Percentiles rank a stretch among this genome's conserved stretches.
These are phyloP conservation scores for Colletotrichum sp. DNA, from an alignment of 2,329 filamentous ascomycete species.

Conservation along the genomic window DNA sequence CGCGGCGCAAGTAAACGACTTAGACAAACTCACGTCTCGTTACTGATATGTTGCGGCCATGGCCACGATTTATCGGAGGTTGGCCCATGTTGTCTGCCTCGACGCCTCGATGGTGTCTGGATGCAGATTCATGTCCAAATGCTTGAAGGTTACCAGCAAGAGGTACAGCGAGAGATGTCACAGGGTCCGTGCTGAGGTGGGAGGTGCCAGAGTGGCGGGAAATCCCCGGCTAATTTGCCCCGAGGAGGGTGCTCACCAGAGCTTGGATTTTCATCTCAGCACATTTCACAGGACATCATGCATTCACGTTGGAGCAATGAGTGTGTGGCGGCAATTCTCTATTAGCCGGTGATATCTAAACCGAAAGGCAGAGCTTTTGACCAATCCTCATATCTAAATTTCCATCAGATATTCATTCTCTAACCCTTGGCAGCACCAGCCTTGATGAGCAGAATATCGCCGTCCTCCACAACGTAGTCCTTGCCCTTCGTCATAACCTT, in stretches of 20 bases:
- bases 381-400: conserved; percentile 19
- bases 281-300: background rate
- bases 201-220: background rate
- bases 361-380: conserved; percentile 23
- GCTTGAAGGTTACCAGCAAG: background rate
- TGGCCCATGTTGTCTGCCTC: background rate
- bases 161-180: background rate
- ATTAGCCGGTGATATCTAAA: conserved; percentile 22
- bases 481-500: conserved; percentile 99
- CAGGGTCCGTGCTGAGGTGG: background rate
- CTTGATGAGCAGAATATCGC: conserved; percentile 87
- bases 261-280: background rate
- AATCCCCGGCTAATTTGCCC: background rate
- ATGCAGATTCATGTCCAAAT: background rate
- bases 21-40: conserved; percentile 6
- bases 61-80: conserved; percentile 7
- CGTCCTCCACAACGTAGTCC: conserved; percentile 90
- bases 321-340: background rate
- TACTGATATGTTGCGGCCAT: conserved; percentile 18
- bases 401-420: conserved; percentile 24
- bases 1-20: too few species aligned
- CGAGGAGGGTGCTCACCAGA: background rate
- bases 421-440: conserved; percentile 80
- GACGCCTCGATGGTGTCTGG: background rate
- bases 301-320: background rate